Percentiles rank a stretch among this genome's conserved stretches.
These are phyloP conservation scores for Ploettnerulaceae sp. DNA, from an alignment of 2,329 filamentous ascomycete genomes.

Conservation along the genomic window DNA sequence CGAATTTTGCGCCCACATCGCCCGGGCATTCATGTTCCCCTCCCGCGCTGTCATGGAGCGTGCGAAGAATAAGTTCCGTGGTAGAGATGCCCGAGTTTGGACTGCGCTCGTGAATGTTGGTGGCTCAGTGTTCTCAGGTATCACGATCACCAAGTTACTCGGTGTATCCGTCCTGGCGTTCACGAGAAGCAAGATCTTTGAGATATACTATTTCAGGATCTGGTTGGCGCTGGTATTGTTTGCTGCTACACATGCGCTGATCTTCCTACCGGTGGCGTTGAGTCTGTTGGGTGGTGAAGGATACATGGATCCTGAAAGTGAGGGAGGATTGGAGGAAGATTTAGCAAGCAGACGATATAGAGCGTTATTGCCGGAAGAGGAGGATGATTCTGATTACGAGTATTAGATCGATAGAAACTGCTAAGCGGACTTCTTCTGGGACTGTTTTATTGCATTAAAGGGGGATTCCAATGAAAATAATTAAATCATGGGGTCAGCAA, in stretches of 20 bases:
- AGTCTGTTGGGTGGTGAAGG: constrained; percentile 82
- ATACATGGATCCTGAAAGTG: constrained; percentile 81
- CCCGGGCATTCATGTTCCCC: constrained; percentile 93
- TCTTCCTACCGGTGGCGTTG: constrained; percentile 87
- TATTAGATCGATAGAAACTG: constrained; percentile 13
- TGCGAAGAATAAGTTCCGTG: constrained; percentile 71
- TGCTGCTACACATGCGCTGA: constrained; percentile 79
- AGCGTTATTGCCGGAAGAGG: constrained; percentile 72
- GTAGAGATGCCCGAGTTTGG: constrained; percentile 83
- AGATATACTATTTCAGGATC: constrained; percentile 98
- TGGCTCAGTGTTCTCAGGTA: constrained; percentile 89
- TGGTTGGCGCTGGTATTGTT: constrained; percentile 91
- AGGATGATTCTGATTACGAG: constrained; percentile 46
- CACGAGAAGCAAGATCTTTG: constrained; percentile 96
- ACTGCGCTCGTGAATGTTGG: constrained; percentile 92
- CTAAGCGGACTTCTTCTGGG: not conserved
- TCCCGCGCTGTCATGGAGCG: constrained; percentile 75
- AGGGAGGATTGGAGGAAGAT: constrained; percentile 87
- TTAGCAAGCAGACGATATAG: constrained; percentile 74
- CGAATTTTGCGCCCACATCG: constrained; percentile 96
- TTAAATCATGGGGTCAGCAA: not conserved
- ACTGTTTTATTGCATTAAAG: too few relatives aligned
- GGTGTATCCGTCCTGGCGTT: constrained; percentile 91
- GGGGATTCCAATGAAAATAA: too few relatives aligned
- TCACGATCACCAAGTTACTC: constrained; percentile 91